Evolutionary conservation across 1,139 yeast species (phyloP), one percentile per base, ranked within the genome.

Genomic region (Candida sanyaensis): DNA sequence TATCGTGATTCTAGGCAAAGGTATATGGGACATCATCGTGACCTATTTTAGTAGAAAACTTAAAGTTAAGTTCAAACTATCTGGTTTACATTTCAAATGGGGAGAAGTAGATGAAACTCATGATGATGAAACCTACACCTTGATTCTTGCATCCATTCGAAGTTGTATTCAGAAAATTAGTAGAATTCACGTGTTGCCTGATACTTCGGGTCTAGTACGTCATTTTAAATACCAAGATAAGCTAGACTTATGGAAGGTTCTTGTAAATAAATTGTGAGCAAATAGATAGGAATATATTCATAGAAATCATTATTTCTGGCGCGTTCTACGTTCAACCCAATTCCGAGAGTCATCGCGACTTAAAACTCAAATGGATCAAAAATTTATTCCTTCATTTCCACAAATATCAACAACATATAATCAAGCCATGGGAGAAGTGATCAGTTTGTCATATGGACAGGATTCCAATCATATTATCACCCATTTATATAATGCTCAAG

Each of bases 401-500:
- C 3, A 17, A 17, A 17, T n/a, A n/a, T n/a, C n/a, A 17, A 2
- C 21, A 17, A 17, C 3, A 17, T 17, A 17, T n/a, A 17, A 17
- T 17, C 3, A 2, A 43, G 6, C n/a, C 13, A 50, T 45, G 49
- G 44, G 48, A 50, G 97, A 92, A 60, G 71, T 88, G 1, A 67
- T 92, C 12, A 86, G 81, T 21, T 52, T 91, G 1, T 83, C 96
- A 4, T 72, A 83, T 7, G 89, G 96, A 0, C 90, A 86, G 11
- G 63, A 73, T 34, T 78, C 97, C 0, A 89, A 88, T 58, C 93
- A 88, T 62, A 65, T 88, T 10, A 65, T 79, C 4, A 80, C 97
- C 0, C 97, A 89, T 58, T 84, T 89, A 58, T 89, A 84, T 71
- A 91, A 93, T 60, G 68, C 81, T 12, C 96, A 90, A 63, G 95